Base-by-base conservation (phyloP, 768 basidiomycete species). In the Scleroderma citrinum region DNA sequence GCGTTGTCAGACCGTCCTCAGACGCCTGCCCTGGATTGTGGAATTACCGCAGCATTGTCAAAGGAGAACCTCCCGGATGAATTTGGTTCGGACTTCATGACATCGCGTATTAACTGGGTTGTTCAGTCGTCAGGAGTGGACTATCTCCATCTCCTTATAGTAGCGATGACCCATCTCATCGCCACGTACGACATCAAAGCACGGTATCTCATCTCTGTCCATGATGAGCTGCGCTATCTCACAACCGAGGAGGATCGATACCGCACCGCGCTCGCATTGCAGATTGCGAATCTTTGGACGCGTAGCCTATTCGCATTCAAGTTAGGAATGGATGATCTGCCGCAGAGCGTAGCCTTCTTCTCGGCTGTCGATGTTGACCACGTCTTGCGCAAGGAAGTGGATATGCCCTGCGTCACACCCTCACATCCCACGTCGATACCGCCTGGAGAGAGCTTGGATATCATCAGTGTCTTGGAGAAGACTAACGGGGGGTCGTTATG, bases 51-150 rank as follows among this genome's bases (percentile, higher is more conserved):
- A 44, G 95, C 95, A 0, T 75, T 99, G n/a, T 86, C 87, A 24
- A 94, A 90, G 68, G 83, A 87, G 53, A 85, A 91, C 61, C 78
- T 99, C 2, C 87, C 87, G 0, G 79, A 80, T 30, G 79, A 77
- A 49, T 90, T 92, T 52, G 90, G 88, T 12, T 67, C 84, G 0
- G 90, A 94, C 55, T 98, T 90, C 65, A 85, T 98, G 77, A 87
- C 96, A 0, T 96, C 92, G 6, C 82, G 96, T 37, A 94, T 98
- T 71, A 99, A 99, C 62, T 98, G 96, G 96, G 96, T 94, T 43
- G 96, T 98, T 6, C 96, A 98, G 60, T 97, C 94, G 3, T 96
- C 93, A 0, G 96, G 95, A 3, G 95, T 98, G 37, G 96, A 98
- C 66, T 98, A 99, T 62, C 83, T 98, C 8, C 96, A 99, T 60